A percentile compares a stretch with the other conserved stretches of the same genome.
phyloP scores from a whole-genome alignment of 1,139 yeast genomes.

The Pichia sp. region DNA sequence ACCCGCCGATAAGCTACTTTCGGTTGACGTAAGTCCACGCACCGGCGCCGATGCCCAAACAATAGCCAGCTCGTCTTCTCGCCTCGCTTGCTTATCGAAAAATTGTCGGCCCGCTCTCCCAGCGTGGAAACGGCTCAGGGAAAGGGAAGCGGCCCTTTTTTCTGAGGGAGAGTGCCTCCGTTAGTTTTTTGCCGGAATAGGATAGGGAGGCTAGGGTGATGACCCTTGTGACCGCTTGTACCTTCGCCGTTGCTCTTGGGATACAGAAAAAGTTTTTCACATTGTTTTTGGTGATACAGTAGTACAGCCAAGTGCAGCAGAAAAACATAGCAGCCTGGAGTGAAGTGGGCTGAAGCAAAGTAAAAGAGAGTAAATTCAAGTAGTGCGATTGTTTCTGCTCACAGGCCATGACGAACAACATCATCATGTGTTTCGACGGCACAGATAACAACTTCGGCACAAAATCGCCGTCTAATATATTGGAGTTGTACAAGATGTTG shows the following conservation, averaged over 20 bases:
- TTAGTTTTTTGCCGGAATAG: background rate
- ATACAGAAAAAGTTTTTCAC: background rate
- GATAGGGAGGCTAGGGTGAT: background rate
- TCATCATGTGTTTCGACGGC: constrained; percentile 60
- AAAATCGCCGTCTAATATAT: constrained; percentile 50
- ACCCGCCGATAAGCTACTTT: no score
- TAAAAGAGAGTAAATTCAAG: background rate
- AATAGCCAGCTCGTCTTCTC: no score
- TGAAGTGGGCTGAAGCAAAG: background rate
- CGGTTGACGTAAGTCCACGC: no score
- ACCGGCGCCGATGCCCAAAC: no score
- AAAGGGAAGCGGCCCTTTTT: background rate
- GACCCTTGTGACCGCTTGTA: background rate
- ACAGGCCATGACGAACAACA: constrained; percentile 31
- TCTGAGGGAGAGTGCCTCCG: background rate
- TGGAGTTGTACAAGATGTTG: constrained; percentile 49
- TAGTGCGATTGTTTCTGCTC: background rate
- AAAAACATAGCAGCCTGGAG: background rate
- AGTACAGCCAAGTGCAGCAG: no score
- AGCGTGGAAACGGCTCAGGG: background rate
- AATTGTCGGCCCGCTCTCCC: background rate
- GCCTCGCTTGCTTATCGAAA: background rate
- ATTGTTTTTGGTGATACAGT: no score
- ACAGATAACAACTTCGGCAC: constrained; percentile 57
- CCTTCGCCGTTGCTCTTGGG: background rate